Evolutionary conservation across 2,329 filamentous ascomycete genomes (phyloP).

Genomic region (Colletotrichum chrysophilum): DNA sequence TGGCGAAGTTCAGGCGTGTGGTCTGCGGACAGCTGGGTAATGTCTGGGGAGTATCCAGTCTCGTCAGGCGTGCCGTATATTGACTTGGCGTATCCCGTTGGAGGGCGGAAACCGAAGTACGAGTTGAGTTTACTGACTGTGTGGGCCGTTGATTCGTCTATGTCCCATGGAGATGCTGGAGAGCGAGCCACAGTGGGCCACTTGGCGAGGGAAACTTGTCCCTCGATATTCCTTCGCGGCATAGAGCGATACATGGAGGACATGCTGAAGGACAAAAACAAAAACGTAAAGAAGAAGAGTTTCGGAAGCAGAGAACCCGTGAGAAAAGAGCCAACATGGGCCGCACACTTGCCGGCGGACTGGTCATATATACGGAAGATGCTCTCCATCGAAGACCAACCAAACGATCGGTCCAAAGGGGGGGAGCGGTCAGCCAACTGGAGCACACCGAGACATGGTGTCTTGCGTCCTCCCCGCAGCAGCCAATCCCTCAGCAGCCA

Average conservation of each 20-base stretch:
- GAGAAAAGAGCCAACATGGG: constrained; percentile 9
- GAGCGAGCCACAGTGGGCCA: constrained; percentile 13
- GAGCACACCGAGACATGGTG: constrained; percentile 12
- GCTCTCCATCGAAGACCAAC: neutral
- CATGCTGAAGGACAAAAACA: constrained; percentile 8
- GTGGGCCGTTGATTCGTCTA: constrained; percentile 14
- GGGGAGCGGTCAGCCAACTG: constrained; percentile 16
- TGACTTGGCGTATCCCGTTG: neutral
- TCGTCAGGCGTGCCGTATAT: neutral
- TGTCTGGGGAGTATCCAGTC: neutral
- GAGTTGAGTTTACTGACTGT: constrained; percentile 17
- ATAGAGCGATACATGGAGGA: constrained; percentile 10
- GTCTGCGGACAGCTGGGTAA: neutral
- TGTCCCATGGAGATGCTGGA: neutral
- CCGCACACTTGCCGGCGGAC: neutral
- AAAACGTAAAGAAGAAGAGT: neutral
- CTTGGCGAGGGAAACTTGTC: constrained; percentile 14
- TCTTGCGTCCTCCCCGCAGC: constrained; percentile 9
- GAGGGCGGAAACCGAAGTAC: constrained; percentile 9
- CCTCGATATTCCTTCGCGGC: constrained; percentile 10
- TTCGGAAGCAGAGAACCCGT: constrained; percentile 4
- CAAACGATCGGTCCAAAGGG: constrained; percentile 3
- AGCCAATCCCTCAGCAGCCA: constrained; percentile 16
- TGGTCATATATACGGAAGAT: constrained; percentile 12
- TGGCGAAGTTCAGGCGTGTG: constrained; percentile 13